phyloP scores from a whole-genome alignment of 345 rosid genomes.

The Brassica incana region DNA sequence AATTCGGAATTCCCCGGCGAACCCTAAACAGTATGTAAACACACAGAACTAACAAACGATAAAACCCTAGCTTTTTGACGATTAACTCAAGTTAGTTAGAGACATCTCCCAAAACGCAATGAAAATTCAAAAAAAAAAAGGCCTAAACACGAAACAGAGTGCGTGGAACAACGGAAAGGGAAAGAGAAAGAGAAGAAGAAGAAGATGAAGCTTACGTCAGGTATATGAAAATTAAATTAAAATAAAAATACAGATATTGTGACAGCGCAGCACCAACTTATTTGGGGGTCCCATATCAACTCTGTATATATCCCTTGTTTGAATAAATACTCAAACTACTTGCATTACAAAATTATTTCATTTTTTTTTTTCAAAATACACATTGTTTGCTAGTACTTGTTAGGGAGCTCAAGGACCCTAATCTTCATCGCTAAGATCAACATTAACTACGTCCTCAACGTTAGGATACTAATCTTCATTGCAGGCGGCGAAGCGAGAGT shows the following conservation, averaged over 20 bases:
- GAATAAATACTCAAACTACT: not conserved
- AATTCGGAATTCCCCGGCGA: constrained; percentile 24
- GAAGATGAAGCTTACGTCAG: constrained; percentile 57
- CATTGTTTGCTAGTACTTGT: not conserved
- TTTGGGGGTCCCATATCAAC: not conserved
- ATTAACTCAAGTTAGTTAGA: not conserved
- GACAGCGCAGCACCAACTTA: constrained; percentile 36
- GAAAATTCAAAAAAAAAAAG: no score
- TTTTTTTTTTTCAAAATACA: not conserved
- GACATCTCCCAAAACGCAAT: not conserved
- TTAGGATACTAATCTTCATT: not conserved
- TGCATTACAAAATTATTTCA: not conserved
- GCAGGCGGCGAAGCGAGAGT: not conserved
- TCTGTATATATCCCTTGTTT: not conserved
- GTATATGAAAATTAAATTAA: constrained; percentile 54
- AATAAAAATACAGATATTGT: constrained; percentile 26
- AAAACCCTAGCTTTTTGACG: constrained; percentile 18
- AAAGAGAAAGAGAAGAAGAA: no score
- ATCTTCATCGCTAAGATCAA: constrained; percentile 44
- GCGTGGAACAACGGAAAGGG: no score
- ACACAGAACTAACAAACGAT: constrained; percentile 1
- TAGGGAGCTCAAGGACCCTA: not conserved
- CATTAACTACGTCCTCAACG: constrained; percentile 40
- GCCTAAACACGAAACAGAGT: no score
- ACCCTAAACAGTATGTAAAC: constrained; percentile 2